phyloP scores from a whole-genome alignment of 371 early-diverging fungal genomes.

The Choanephora cucurbitarum region DNA sequence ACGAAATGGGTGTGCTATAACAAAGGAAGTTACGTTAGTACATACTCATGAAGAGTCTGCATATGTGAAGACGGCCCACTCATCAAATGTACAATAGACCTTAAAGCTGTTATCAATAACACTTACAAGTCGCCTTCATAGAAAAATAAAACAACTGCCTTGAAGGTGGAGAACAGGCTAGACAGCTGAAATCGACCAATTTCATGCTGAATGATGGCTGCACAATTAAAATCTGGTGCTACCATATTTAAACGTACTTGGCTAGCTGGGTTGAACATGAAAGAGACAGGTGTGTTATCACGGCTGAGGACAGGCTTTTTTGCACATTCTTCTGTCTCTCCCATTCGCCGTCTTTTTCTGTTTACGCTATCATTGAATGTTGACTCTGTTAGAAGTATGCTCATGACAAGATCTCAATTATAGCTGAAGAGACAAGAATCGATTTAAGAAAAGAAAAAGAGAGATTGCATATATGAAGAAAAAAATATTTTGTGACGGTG shows the following conservation, averaged over 20 bases:
- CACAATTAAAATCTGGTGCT: slow-evolving; percentile 30
- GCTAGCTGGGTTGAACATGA: slow-evolving; percentile 17
- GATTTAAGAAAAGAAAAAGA: too few relatives aligned
- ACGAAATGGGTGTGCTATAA: slow-evolving; percentile 18
- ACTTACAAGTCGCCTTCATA: slow-evolving; percentile 36
- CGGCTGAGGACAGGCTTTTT: neutral
- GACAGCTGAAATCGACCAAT: slow-evolving; percentile 28
- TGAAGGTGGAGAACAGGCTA: slow-evolving; percentile 8
- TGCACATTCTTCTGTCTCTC: neutral
- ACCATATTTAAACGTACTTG: slow-evolving; percentile 18
- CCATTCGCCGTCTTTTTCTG: slow-evolving; percentile 24
- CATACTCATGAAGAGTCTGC: neutral
- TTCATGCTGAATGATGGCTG: slow-evolving; percentile 20
- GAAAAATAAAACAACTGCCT: slow-evolving; percentile 35
- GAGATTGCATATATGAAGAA: neutral
- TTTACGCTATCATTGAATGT: neutral
- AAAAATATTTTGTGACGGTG: slow-evolving; percentile 2
- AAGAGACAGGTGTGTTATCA: neutral
- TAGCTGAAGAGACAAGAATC: too few relatives aligned
- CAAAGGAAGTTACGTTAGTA: neutral
- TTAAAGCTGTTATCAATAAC: too few relatives aligned
- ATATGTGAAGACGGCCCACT: too few relatives aligned
- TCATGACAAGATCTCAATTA: slow-evolving; percentile 3
- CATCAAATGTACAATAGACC: too few relatives aligned
- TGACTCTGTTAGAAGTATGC: slow-evolving; percentile 16